These are phyloP conservation scores for Phaeosphaeria sp. DNA, from an alignment of 2,329 filamentous ascomycete genomes.

Conservation along the genomic window DNA sequence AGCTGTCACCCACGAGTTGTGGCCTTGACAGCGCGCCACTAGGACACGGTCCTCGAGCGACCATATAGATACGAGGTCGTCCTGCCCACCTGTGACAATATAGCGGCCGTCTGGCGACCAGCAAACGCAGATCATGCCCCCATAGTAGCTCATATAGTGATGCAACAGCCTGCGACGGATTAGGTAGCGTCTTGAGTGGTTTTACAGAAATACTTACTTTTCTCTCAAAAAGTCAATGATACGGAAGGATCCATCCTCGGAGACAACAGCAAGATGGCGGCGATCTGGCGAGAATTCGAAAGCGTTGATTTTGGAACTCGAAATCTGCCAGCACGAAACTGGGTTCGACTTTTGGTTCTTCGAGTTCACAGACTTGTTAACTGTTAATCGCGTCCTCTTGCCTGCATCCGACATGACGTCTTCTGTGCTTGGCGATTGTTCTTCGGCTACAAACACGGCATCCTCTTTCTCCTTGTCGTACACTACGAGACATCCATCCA, in stretches of 20 bases:
- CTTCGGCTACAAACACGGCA: constrained; percentile 75
- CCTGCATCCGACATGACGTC: constrained; percentile 40
- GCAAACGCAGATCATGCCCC: constrained; percentile 88
- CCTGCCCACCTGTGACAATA: constrained; percentile 91
- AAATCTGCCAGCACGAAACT: constrained; percentile 89
- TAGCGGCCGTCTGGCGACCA: constrained; percentile 99
- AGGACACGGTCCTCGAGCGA: constrained; percentile 81
- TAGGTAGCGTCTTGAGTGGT: neutral
- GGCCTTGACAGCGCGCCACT: constrained; percentile 90
- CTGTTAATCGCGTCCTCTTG: constrained; percentile 61
- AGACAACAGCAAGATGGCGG: constrained; percentile 84
- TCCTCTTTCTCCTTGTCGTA: constrained; percentile 99
- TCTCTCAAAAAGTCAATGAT: constrained; percentile 93
- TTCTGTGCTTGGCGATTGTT: constrained; percentile 43
- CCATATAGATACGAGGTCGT: constrained; percentile 97
- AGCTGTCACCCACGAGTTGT: constrained; percentile 92
- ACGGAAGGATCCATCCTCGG: constrained; percentile 87
- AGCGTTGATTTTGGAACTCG: constrained; percentile 86
- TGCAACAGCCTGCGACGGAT: constrained; percentile 71
- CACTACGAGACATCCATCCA: constrained; percentile 88
- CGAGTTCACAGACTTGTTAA: constrained; percentile 91
- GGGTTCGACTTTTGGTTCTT: constrained; percentile 94
- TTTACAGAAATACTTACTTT: constrained; percentile 65
- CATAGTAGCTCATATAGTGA: constrained; percentile 90
- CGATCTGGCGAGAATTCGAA: constrained; percentile 93